Evolutionary conservation across 495 filamentous ascomycete genomes (phyloP).

Genomic region (Aspergillus olivimuriae): DNA sequence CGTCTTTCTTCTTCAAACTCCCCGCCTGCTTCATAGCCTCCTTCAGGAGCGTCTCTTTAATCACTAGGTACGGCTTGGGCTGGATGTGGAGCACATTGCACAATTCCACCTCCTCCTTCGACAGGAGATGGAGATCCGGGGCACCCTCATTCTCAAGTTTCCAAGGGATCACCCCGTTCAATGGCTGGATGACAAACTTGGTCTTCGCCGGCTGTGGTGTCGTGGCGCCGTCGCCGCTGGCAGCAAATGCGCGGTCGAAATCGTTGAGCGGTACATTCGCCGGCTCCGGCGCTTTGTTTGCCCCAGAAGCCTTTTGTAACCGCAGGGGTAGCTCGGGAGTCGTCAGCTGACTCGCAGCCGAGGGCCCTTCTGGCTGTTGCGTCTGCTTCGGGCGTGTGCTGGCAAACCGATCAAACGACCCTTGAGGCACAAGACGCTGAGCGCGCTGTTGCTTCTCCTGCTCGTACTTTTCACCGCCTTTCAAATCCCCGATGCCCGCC

Average conservation of each 20-base stretch:
- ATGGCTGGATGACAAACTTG: slow-evolving; percentile 38
- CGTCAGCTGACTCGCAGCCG: slow-evolving; percentile 64
- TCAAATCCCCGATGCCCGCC: slow-evolving; percentile 73
- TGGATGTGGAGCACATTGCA: slow-evolving; percentile 75
- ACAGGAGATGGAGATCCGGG: slow-evolving; percentile 76
- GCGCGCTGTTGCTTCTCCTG: slow-evolving; percentile 74
- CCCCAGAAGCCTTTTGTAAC: slow-evolving; percentile 36
- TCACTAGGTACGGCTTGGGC: slow-evolving; percentile 89
- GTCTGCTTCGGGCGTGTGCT: slow-evolving; percentile 45
- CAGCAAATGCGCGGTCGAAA: slow-evolving; percentile 37
- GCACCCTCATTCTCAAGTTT: slow-evolving; percentile 69
- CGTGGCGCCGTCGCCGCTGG: slow-evolving; percentile 29
- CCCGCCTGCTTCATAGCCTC: slow-evolving; percentile 87
- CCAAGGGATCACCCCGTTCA: slow-evolving; percentile 57
- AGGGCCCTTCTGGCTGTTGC: slow-evolving; percentile 61
- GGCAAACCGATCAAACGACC: slow-evolving; percentile 75
- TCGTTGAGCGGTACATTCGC: slow-evolving; percentile 31
- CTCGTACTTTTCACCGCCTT: slow-evolving; percentile 90
- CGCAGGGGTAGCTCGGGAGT: slow-evolving; percentile 69
- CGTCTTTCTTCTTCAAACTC: slow-evolving; percentile 82
- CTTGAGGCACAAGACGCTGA: slow-evolving; percentile 63
- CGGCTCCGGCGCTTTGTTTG: slow-evolving; percentile 27
- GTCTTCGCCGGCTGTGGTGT: slow-evolving; percentile 40
- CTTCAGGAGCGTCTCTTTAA: slow-evolving; percentile 83
- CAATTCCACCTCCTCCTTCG: slow-evolving; percentile 74